phyloP scores from a whole-genome alignment of 2,329 filamentous ascomycete species.

The Pyricularia pennisetigena region DNA sequence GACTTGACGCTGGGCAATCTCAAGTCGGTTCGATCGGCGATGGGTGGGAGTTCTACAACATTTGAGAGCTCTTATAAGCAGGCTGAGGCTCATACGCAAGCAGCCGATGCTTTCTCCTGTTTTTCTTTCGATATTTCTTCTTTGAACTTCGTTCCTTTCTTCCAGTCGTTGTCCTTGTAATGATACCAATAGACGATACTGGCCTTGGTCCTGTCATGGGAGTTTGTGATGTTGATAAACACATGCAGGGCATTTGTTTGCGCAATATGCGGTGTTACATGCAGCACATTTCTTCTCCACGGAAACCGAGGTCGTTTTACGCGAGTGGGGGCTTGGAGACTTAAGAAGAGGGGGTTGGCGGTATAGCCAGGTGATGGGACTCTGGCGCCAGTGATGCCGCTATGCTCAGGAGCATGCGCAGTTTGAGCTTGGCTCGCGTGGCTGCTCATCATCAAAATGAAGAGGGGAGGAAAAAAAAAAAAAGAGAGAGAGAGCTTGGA shows the following conservation, averaged over 20 bases:
- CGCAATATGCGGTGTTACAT: neutral
- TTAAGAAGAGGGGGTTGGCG: neutral
- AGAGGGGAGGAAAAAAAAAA: neutral
- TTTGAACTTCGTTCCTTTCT: neutral
- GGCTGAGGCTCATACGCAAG: neutral
- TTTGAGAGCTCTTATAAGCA: slow-evolving; percentile 25
- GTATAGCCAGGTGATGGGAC: neutral
- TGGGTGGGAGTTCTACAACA: slow-evolving; percentile 58
- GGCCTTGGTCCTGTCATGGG: neutral
- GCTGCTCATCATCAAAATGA: neutral
- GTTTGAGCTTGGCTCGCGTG: neutral
- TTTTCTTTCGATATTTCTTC: neutral
- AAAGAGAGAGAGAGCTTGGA: neutral
- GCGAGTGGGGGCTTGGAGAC: neutral
- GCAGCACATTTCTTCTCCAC: neutral
- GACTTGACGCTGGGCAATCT: slow-evolving; percentile 1
- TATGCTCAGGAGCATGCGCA: neutral
- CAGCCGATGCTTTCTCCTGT: neutral
- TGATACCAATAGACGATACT: slow-evolving; percentile 6
- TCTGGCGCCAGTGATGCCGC: neutral
- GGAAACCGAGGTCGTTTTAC: neutral
- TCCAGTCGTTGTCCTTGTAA: slow-evolving; percentile 2
- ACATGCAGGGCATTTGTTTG: neutral
- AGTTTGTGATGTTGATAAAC: neutral
- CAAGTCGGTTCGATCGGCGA: slow-evolving; percentile 23